phyloP scores from a whole-genome alignment of 768 basidiomycete genomes.

The Pseudohyphozyma bogoriensis region DNA sequence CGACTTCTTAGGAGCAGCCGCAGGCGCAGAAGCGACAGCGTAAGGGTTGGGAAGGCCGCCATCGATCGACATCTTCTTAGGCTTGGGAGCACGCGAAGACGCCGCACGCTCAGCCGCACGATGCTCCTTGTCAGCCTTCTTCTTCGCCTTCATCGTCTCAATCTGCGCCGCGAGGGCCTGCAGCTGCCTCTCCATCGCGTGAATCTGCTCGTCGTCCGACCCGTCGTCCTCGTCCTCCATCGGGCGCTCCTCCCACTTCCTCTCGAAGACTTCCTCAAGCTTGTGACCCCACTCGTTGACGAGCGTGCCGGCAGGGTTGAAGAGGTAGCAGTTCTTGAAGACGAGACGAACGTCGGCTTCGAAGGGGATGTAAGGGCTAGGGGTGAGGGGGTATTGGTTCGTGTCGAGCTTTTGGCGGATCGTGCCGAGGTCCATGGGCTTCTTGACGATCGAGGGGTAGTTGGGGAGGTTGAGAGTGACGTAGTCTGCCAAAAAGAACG shows the following conservation, averaged over 20 bases:
- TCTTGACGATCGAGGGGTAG: conserved; percentile 80
- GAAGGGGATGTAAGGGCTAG: conserved; percentile 58
- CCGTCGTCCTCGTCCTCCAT: conserved; percentile 16
- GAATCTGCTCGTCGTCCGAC: conserved; percentile 45
- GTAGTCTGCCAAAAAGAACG: conserved; percentile 49
- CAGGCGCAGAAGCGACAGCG: conserved; percentile 7
- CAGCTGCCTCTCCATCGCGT: conserved; percentile 69
- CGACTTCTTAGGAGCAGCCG: conserved; percentile 6
- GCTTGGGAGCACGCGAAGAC: neutral
- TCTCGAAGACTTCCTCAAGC: conserved; percentile 77
- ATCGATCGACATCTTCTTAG: neutral
- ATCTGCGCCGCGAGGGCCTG: conserved; percentile 64
- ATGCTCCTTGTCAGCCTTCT: conserved; percentile 65
- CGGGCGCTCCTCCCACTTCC: conserved; percentile 77
- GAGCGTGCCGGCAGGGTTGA: conserved; percentile 78
- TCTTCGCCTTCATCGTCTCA: conserved; percentile 50
- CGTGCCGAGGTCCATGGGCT: conserved; percentile 87
- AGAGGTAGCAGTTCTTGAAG: conserved; percentile 84
- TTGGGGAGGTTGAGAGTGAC: conserved; percentile 65
- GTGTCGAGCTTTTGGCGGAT: conserved; percentile 76
- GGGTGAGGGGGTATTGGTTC: conserved; percentile 53
- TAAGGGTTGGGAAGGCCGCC: neutral
- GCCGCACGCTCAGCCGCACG: conserved; percentile 19
- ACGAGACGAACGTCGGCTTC: conserved; percentile 86
- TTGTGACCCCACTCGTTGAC: conserved; percentile 79